Evolutionary conservation across 176 grass and related monocot genomes (phyloP).

Genomic region (Phyllostachys edulis): DNA sequence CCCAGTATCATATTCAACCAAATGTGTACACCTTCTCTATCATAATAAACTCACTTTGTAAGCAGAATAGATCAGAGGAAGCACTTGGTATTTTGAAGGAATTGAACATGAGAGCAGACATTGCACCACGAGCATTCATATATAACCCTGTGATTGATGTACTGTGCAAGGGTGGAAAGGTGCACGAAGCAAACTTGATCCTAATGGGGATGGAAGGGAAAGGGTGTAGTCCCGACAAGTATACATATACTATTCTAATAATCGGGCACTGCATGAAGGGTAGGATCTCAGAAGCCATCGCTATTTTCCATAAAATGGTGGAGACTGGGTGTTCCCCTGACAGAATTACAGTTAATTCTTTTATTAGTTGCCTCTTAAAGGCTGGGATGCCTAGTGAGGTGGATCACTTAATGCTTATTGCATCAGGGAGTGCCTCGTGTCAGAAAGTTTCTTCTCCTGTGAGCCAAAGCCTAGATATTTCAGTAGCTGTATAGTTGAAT

Average conservation of each 20-base stretch:
- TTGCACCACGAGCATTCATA: slow-evolving; percentile 71
- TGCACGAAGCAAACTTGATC: slow-evolving; percentile 73
- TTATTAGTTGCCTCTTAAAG: slow-evolving; percentile 83
- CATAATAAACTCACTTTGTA: slow-evolving; percentile 75
- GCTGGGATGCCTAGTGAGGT: slow-evolving; percentile 83
- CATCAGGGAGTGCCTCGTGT: slow-evolving; percentile 42
- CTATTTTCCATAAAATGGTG: slow-evolving; percentile 73
- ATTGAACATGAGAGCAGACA: slow-evolving; percentile 57
- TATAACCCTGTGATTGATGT: slow-evolving; percentile 85
- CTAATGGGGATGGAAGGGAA: slow-evolving; percentile 60
- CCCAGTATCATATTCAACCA: slow-evolving; percentile 49
- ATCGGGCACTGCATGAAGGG: slow-evolving; percentile 95
- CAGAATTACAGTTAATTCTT: slow-evolving; percentile 61
- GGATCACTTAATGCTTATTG: slow-evolving; percentile 57
- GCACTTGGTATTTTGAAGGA: slow-evolving; percentile 55
- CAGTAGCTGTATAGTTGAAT: slow-evolving; percentile 65
- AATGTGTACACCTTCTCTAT: slow-evolving; percentile 80
- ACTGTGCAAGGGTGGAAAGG: slow-evolving; percentile 71
- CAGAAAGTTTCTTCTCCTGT: slow-evolving; percentile 47
- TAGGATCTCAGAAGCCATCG: slow-evolving; percentile 68
- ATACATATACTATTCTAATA: slow-evolving; percentile 92
- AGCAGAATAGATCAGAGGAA: slow-evolving; percentile 70
- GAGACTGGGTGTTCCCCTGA: slow-evolving; percentile 73
- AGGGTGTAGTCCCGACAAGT: slow-evolving; percentile 78
- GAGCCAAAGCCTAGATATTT: slow-evolving; percentile 55